Evolutionary conservation across 2,329 filamentous ascomycete species (phyloP), one percentile per base, ranked within the genome.

Genomic region (Ophiocordyceps camponoti-rufipedis): DNA sequence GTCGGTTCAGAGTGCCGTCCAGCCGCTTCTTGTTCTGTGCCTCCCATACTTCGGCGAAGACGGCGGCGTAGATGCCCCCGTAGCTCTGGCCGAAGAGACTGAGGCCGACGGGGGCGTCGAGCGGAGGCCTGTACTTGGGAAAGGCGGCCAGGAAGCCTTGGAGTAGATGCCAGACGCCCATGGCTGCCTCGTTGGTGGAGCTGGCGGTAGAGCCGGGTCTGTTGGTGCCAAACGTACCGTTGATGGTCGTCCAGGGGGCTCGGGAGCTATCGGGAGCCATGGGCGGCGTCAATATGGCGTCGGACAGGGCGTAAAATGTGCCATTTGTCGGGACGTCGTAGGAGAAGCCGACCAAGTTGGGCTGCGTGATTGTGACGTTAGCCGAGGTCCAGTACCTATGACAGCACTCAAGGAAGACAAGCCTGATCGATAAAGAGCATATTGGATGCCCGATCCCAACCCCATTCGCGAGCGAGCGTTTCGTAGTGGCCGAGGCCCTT

Each of bases 11-110:
- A 2, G 66, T 58, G 3, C 75, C 72, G 46, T 67, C 71, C n/a
- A 58, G 54, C 13, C 72, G 70, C 45, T 65, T 65, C 16, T 63
- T 56, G 51, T 85, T 86, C 59, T 85, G 78, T 46, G 72, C 58
- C 53, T 80, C 69, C 62, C 70, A 74, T 19, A 67, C 59, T 18
- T 66, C 64, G 11, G 77, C 75, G 52, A 84, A 81, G 1, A 72
- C 64, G 2, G 79, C 79, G 0, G 77, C 82, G 52, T 84, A 86
- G 46, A 77, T 73, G 12, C 82, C 82, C 32, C 79, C 75, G 56
- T 84, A 81, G 58, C 75, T 80, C 57, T 85, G 79, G 1, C 78
- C 71, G 49, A 82, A 83, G 5, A 85, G 62, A 52, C 78, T 78
- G 45, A 85, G 68, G 5, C 74, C 74, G 16, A 77, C 53, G 0